These are phyloP conservation scores for Agaricus blazei DNA, from an alignment of 768 basidiomycete genomes.

Conservation along the genomic window DNA sequence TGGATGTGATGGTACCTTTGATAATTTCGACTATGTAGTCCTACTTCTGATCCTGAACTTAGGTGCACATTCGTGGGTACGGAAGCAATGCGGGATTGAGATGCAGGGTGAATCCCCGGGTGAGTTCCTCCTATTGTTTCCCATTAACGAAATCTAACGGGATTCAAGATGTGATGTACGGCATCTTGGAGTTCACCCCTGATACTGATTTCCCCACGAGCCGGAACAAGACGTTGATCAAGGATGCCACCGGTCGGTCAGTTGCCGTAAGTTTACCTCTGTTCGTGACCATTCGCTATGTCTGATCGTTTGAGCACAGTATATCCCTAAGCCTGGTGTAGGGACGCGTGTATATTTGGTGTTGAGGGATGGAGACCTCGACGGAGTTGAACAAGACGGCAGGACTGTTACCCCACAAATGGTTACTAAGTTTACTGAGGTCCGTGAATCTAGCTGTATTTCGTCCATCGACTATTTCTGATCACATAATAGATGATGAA, in stretches of 20 bases:
- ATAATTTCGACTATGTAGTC: neutral
- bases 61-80: constrained; percentile 20
- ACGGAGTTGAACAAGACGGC: neutral
- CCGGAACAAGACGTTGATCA: neutral
- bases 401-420: neutral
- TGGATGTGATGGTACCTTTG: constrained; percentile 16
- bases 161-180: neutral
- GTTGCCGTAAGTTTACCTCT: neutral
- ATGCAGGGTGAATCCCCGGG: neutral
- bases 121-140: neutral
- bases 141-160: neutral
- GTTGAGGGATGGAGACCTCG: neutral
- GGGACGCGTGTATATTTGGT: neutral
- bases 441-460: neutral
- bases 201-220: neutral
- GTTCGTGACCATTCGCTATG: neutral
- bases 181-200: neutral
- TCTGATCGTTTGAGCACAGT: neutral
- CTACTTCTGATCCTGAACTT: neutral
- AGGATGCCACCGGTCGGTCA: neutral
- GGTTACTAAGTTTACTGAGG: neutral
- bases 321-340: neutral
- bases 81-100: neutral
- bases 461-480: neutral
- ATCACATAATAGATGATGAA: neutral